Conservation (phyloP, 2,329 filamentous ascomycete genomes). For the Fusarium armeniacum region DNA sequence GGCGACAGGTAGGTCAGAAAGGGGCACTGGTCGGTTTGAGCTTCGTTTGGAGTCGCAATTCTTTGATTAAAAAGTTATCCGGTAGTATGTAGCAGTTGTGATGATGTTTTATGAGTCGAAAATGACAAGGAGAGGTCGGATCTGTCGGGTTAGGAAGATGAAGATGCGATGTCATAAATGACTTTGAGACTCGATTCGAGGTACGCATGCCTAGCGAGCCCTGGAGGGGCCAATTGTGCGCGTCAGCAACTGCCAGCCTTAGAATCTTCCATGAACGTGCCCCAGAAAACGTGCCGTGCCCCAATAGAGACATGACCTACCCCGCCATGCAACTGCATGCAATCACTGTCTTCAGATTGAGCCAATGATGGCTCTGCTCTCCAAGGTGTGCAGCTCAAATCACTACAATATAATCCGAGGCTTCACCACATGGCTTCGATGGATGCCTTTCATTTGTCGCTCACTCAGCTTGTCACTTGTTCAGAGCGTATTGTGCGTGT, state of each 20-base stretch:
- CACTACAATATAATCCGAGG: slow-evolving; percentile 21
- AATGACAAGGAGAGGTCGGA: slow-evolving; percentile 18
- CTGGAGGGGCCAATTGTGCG: slow-evolving; percentile 46
- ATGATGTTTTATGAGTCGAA: slow-evolving; percentile 1
- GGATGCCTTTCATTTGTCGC: slow-evolving; percentile 41
- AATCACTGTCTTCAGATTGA: slow-evolving; percentile 6
- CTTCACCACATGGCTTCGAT: slow-evolving; percentile 43
- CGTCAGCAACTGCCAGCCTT: slow-evolving; percentile 44
- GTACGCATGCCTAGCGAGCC: slow-evolving; percentile 10
- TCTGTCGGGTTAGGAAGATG: slow-evolving; percentile 18
- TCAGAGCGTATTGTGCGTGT: neutral
- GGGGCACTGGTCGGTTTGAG: slow-evolving; percentile 18
- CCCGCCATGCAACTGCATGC: slow-evolving; percentile 34
- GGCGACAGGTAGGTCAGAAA: slow-evolving; percentile 20
- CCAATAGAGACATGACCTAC: slow-evolving; percentile 28
- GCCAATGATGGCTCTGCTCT: slow-evolving; percentile 49
- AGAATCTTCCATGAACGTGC: slow-evolving; percentile 22
- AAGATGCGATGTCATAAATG: slow-evolving; percentile 33
- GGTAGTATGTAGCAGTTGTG: neutral
- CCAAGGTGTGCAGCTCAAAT: slow-evolving; percentile 49
- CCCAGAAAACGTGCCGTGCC: slow-evolving; percentile 37
- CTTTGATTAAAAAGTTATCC: neutral
- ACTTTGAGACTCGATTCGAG: slow-evolving; percentile 30
- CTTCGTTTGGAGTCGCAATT: slow-evolving; percentile 1
- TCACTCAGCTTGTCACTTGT: neutral